Base-by-base conservation (phyloP, 768 basidiomycete genomes). In the Amanita phalloides region DNA sequence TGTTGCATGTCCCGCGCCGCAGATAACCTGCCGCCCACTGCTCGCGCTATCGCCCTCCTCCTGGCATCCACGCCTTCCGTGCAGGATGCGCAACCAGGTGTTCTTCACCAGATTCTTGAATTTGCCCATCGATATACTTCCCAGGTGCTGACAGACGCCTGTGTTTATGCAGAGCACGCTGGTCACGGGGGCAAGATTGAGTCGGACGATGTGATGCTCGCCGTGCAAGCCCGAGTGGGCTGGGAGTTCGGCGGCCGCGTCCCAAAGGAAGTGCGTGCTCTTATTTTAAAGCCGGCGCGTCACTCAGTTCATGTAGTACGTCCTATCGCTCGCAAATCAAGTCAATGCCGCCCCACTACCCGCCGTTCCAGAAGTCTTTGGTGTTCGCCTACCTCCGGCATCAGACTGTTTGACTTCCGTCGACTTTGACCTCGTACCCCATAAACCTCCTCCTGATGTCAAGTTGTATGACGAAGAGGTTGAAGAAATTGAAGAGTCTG, bases 211-310 rank as follows among this genome's bases (percentile, higher is more conserved):
- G 71, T 88, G 44, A 76, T 79, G 3, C 72, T 92, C 37, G 87
- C 89, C 2, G 83, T 90, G 4, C 90, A 92, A 64, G 88, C 89
- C 5, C 81, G 90, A 52, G 90, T 92, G 3, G 90, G 90, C 39
- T 92, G 90, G 90, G 90, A 92, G 65, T 86, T 90, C 63, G 90
- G 89, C 21, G 90, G 90, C 5, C 76, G 89, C 36, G 80, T 92
- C 26, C 90, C 90, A 3, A 91, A 91, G 68, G 90, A 92, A 79
- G 90, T 91, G 52, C 26, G 71, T 65, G 23, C 20, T 11, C 45
- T 56, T 39, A 45, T 51, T 53, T 41, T 28, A 6, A 37, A 9
- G 41, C 30, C 32, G 43, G 20, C 55, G 33, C 48, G 23, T 44
- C 21, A 7, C 11, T 51, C 20, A 17, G 45, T 47, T 43, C 38